Evolutionary conservation across 257 asterid species (phyloP), one percentile per base, ranked within the genome.

Genomic region (Prunella vulgaris): DNA sequence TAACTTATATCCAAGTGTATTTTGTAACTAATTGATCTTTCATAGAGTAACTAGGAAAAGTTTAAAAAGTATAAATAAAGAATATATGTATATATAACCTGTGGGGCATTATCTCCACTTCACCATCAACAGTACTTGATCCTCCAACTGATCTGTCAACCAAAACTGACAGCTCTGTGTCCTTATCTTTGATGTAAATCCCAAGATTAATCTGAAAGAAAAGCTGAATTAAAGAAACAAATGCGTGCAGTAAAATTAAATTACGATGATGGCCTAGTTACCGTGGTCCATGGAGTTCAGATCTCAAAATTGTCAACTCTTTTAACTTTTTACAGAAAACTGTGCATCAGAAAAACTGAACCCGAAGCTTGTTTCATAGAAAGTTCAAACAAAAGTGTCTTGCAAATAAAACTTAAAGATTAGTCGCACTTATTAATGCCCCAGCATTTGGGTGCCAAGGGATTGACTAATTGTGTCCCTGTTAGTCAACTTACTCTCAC

Each of bases 131-230:
- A 35, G 89, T 81, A 76, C 99, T 94, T 28, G 97, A 87, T 70
- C 99, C 99, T 73, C 97, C 97, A 24, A 89, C 92, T 35, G 99
- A 80, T 78, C 99, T 87, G 74, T 94, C 99, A 71, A 91, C 99
- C 84, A 94, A 87, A 78, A 94, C 79, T 1, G 99, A 94, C 71
- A 94, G 68, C 83, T 89, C 99, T 5, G 85, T 84, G 74, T 28
- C 82, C 52, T 81, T 53, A 64, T 94, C 99, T 75, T 94, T 89
- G 72, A 89, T 79, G 85, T 83, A 94, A 65, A 84, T 83, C 62
- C 99, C 99, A 65, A 85, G 99, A 84, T 91, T 94, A 60, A 94
- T 86, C 99, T 94, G 89, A 70, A 74, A 74, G 42, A 75, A 33
- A 21, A 32, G 6, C 59, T n/a, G 3, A 17, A 52, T 20, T 51